A percentile compares a stretch with the other conserved stretches of the same genome.
phyloP scores from a whole-genome alignment of 768 basidiomycete species.

The Lanmaoa rubissima region DNA sequence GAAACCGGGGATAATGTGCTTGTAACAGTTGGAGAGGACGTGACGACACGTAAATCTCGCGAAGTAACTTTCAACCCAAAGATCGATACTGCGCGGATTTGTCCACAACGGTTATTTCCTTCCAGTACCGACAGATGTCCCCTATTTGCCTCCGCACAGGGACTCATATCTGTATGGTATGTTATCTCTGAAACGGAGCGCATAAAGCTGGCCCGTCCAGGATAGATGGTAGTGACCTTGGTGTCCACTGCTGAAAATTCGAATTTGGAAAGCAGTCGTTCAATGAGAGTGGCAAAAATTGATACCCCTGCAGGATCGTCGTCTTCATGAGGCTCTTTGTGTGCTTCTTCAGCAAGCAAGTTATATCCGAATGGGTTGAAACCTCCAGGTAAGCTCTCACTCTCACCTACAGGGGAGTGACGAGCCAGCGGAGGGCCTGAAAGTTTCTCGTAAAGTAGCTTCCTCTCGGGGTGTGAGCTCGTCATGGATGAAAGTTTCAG shows the following conservation, averaged over 20 bases:
- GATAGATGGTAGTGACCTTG: conserved; percentile 66
- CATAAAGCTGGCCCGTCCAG: conserved; percentile 59
- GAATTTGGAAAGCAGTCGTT: conserved; percentile 74
- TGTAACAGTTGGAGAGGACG: conserved; percentile 17
- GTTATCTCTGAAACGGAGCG: conserved; percentile 54
- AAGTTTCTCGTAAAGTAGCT: conserved; percentile 64
- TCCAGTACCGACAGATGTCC: conserved; percentile 18
- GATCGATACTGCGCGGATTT: conserved; percentile 50
- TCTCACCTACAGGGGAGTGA: conserved; percentile 35
- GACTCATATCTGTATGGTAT: conserved; percentile 45
- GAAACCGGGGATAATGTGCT: conserved; percentile 30
- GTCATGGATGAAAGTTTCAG: conserved; percentile 83
- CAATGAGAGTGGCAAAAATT: conserved; percentile 76
- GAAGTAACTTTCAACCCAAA: conserved; percentile 56
- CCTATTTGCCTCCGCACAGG: conserved; percentile 24
- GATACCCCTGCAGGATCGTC: conserved; percentile 73
- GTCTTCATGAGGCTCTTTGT: conserved; percentile 36
- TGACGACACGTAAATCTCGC: conserved; percentile 38
- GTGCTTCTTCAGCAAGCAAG: conserved; percentile 34
- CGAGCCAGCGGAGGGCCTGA: conserved; percentile 46
- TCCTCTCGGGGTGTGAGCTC: conserved; percentile 75
- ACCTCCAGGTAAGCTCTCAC: conserved; percentile 60
- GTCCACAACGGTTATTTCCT: conserved; percentile 21
- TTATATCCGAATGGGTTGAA: conserved; percentile 51
- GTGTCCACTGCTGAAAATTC: conserved; percentile 72